Percentiles rank a stretch among this genome's conserved stretches.
phyloP scores from a whole-genome alignment of 2,329 filamentous ascomycete genomes.

The Fonsecaea multimorphosa region DNA sequence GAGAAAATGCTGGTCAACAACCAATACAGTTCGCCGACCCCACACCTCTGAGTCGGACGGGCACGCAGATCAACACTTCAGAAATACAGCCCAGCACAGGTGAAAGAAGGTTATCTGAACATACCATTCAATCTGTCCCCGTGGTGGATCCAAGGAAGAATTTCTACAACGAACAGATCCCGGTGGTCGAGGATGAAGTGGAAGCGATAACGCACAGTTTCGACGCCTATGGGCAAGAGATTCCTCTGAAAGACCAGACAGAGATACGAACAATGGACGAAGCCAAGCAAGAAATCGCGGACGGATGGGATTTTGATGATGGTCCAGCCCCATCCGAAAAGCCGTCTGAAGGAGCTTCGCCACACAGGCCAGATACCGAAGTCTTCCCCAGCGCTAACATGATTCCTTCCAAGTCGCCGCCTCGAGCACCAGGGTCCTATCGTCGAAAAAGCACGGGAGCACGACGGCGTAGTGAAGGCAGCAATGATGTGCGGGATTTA shows the following conservation, averaged over 20 bases:
- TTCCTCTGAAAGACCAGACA: conserved; percentile 53
- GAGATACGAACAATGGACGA: conserved; percentile 49
- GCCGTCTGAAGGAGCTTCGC: conserved; percentile 55
- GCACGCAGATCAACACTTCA: conserved; percentile 52
- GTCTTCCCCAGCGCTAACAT: conserved; percentile 81
- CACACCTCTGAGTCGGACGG: conserved; percentile 48
- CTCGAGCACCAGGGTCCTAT: conserved; percentile 67
- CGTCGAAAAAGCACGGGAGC: conserved; percentile 81
- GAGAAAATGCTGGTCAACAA: conserved; percentile 65
- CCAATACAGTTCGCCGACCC: conserved; percentile 56
- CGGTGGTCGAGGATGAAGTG: conserved; percentile 59
- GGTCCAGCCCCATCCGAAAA: conserved; percentile 59
- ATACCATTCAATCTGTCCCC: conserved; percentile 58
- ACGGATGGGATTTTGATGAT: conserved; percentile 95
- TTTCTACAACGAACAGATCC: conserved; percentile 49
- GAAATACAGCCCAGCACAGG: conserved; percentile 47
- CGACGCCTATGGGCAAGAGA: conserved; percentile 63
- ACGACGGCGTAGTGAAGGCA: conserved; percentile 66
- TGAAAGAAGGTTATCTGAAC: conserved; percentile 50
- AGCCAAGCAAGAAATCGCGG: conserved; percentile 59
- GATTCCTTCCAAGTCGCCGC: conserved; percentile 79
- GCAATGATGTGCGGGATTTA: conserved; percentile 65
- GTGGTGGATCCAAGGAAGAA: conserved; percentile 58
- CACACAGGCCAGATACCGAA: conserved; percentile 80
- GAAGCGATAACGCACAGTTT: conserved; percentile 65